phyloP scores from a whole-genome alignment of 495 filamentous ascomycete genomes.

The Penicillium diatomitis region DNA sequence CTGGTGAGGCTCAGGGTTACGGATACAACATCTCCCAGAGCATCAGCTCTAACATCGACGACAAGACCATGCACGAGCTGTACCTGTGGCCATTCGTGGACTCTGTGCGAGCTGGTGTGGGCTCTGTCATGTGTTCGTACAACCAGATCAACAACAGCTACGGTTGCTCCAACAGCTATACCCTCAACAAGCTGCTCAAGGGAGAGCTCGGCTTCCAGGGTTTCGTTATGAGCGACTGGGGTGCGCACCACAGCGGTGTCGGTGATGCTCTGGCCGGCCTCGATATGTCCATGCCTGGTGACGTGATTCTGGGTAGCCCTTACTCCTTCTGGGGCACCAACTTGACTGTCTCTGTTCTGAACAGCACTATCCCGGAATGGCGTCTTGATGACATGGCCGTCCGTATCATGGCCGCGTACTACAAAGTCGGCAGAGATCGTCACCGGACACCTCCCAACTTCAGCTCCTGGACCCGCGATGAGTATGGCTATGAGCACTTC shows the following conservation, averaged over 20 bases:
- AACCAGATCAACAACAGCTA: slow-evolving; percentile 74
- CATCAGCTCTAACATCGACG: slow-evolving; percentile 78
- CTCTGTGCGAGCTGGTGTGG: slow-evolving; percentile 66
- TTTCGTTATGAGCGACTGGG: slow-evolving; percentile 87
- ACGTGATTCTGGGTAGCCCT: slow-evolving; percentile 63
- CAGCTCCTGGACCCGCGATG: slow-evolving; percentile 74
- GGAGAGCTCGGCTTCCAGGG: slow-evolving; percentile 90
- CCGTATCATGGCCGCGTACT: slow-evolving; percentile 89
- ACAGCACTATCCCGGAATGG: slow-evolving; percentile 85
- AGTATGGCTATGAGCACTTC: slow-evolving; percentile 59
- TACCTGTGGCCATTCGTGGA: slow-evolving; percentile 88
- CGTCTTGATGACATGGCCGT: slow-evolving; percentile 88
- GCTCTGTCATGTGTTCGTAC: slow-evolving; percentile 90
- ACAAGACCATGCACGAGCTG: slow-evolving; percentile 88
- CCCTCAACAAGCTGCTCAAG: slow-evolving; percentile 77
- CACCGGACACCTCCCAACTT: slow-evolving; percentile 67
- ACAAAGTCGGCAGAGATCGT: slow-evolving; percentile 70
- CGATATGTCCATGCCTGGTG: slow-evolving; percentile 95
- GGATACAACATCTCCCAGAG: slow-evolving; percentile 56
- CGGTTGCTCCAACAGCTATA: slow-evolving; percentile 60
- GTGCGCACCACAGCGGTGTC: slow-evolving; percentile 78
- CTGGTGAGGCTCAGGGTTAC: slow-evolving; percentile 49
- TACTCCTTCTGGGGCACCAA: slow-evolving; percentile 79
- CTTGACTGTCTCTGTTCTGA: slow-evolving; percentile 75
- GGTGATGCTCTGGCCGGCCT: slow-evolving; percentile 71